Evolutionary conservation across 352 stramenopile species (phyloP), one percentile per base, ranked within the genome.

Genomic region (Phytopythium boreale): DNA sequence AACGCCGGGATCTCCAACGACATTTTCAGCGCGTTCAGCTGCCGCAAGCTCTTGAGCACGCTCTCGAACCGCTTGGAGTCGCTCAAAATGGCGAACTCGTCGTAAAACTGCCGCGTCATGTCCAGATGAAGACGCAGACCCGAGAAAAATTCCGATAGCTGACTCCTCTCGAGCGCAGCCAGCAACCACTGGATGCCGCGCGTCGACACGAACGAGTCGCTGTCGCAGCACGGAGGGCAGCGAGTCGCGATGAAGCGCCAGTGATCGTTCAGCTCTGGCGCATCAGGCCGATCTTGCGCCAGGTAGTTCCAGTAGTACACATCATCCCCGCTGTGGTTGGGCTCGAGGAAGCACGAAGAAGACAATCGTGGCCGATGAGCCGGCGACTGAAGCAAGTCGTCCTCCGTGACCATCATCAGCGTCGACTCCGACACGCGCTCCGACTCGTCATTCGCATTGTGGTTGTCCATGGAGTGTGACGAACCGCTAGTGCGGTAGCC

Each of bases 161-260:
- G 67, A 19, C 82, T 74, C 50, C 79, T 85, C 41, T 88, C 83
- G 12, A 93, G 58, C n/a, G 83, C 85, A 14, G 75, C 58, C 17
- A 93, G 47, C 9, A 93, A 56, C 85, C 85, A 93, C 62, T 93
- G 85, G 27, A 92, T 63, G 24, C 85, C 85, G 36, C 85, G 82
- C 14, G 82, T 88, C 37, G 80, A 90, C 61, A 82, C 76, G 61
- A 89, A 88, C 24, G 75, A 80, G 24, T 90, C 81, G 46, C 64
- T 89, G 26, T 78, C 64, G 15, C 51, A 71, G 53, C 82, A 90
- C 36, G 63, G 56, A 31, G 82, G 82, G 46, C 82, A 91, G 50
- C 76, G 64, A 20, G 64, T 72, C 15, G 67, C 71, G 22, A 93
- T 71, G 68, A 88, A 93, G n/a, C 67, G 65, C 80, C 77, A 87